Evolutionary conservation across 1,139 yeast genomes (phyloP).

Genomic region (Tardiomyces blankii): DNA sequence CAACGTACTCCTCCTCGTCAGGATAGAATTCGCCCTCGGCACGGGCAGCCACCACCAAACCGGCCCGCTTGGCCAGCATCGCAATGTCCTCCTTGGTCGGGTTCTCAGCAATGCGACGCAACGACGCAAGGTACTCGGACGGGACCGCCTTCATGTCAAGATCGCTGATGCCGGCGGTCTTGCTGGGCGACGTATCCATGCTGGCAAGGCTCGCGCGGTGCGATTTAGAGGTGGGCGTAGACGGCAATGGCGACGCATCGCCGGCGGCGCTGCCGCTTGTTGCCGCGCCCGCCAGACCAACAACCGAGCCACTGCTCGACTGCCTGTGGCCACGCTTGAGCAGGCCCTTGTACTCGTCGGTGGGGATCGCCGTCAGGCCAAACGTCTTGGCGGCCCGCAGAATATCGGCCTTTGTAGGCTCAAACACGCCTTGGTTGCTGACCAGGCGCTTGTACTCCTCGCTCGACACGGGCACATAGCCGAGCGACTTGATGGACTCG

Average conservation of each 20-base stretch:
- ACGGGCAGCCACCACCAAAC: conserved; percentile 10
- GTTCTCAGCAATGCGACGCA: conserved; percentile 23
- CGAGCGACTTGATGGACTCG: conserved; percentile 24
- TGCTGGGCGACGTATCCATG: background rate
- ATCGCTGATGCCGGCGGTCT: background rate
- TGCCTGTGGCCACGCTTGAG: conserved; percentile 7
- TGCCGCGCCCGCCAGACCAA: no score
- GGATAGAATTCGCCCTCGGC: background rate
- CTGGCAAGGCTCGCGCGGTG: background rate
- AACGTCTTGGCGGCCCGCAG: conserved; percentile 27
- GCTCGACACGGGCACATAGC: conserved; percentile 25
- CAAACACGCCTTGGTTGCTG: conserved; percentile 23
- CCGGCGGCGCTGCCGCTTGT: no score
- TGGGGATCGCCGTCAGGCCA: conserved; percentile 30
- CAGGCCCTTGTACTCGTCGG: conserved; percentile 25
- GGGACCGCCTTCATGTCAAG: conserved; percentile 25
- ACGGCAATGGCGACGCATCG: background rate
- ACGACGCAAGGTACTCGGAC: conserved; percentile 6
- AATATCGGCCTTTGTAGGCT: conserved; percentile 28
- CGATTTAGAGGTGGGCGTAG: background rate
- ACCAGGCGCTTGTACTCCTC: conserved; percentile 28
- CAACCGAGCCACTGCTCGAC: no score
- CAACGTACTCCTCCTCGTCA: background rate
- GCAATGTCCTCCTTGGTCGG: conserved; percentile 24
- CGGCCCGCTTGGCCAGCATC: conserved; percentile 19